Base-by-base conservation (phyloP, 306 rosid genomes). In the Biancaea sappan region DNA sequence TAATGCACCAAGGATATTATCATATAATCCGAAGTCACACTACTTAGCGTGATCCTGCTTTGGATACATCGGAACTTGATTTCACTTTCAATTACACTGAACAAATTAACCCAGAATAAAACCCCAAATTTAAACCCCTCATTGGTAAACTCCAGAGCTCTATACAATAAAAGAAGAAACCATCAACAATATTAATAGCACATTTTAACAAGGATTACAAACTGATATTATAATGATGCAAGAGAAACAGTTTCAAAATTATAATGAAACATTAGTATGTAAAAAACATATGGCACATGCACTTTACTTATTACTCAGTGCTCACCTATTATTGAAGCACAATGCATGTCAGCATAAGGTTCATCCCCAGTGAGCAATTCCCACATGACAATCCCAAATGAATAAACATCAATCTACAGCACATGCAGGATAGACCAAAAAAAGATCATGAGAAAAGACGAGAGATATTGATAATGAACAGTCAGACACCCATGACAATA, bases 351-450 rank as follows among this genome's bases (percentile, higher is more conserved):
- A 43, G 92, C 84, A 84, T 95, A 95, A 29, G 99, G 99, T 84
- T 95, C 99, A 66, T 90, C 88, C 15, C 99, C 99, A 0, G 99
- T 95, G 65, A 95, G 98, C 79, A 95, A 58, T 76, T 95, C 99
- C 99, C 99, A 95, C 99, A 95, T 92, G 69, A 92, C 99, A 77
- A 95, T 92, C 71, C 98, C 99, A 8, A 92, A 95, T 25, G 99
- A 95, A 84, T 95, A 95, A 57, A 95, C 98, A 86, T 95, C 99
- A 76, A 95, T 92, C 99, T 95, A 74, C 86, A 87, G 46, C 62
- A 83, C 66, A 46, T 70, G 61, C 65, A 83, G 64, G n/a, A 84
- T 14, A 77, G 35, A 38, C 10, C 38, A 54, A 32, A 69, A 31
- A 77, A 66, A 41, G 47, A 75, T 70, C 63, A 77, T 60, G 29